A percentile compares a stretch with the other conserved stretches of the same genome.
Evolutionary conservation across 129 eudicot genomes (phyloP).

Genomic region (Tagetes erecta): DNA sequence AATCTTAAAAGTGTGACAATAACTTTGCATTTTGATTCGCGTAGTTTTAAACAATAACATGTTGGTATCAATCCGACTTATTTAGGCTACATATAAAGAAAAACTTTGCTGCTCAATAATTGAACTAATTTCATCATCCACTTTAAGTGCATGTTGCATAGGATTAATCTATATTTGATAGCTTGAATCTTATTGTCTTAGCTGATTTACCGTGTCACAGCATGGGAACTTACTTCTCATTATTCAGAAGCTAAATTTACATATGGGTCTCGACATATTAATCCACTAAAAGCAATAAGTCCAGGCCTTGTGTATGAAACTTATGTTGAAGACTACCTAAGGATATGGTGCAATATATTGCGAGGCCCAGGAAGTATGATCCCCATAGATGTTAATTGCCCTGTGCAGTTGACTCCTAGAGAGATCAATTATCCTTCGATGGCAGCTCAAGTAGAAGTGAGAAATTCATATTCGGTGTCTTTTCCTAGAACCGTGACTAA

Average conservation of each 20-base stretch:
- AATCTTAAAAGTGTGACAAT: too few species aligned
- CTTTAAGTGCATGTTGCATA: too few species aligned
- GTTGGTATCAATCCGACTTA: too few species aligned
- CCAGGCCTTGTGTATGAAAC: slow-evolving; percentile 53
- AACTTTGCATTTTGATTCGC: too few species aligned
- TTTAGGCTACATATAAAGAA: too few species aligned
- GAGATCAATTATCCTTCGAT: slow-evolving; percentile 41
- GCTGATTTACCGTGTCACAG: too few species aligned
- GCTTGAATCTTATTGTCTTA: too few species aligned
- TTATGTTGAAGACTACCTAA: neutral
- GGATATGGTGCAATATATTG: slow-evolving; percentile 3
- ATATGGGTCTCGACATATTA: slow-evolving; percentile 27
- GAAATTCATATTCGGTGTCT: neutral
- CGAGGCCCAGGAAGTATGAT: neutral
- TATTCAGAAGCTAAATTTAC: slow-evolving; percentile 41
- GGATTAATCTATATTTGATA: too few species aligned
- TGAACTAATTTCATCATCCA: too few species aligned
- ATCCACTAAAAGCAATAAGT: slow-evolving; percentile 41
- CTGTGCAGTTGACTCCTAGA: neutral
- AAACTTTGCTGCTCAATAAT: too few species aligned
- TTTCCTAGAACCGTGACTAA: slow-evolving; percentile 14
- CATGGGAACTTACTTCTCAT: neutral
- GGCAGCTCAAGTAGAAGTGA: neutral
- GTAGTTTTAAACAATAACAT: too few species aligned
- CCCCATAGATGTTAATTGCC: neutral